phyloP scores from a whole-genome alignment of 2,329 filamentous ascomycete genomes.

The Colletotrichum somersetense region DNA sequence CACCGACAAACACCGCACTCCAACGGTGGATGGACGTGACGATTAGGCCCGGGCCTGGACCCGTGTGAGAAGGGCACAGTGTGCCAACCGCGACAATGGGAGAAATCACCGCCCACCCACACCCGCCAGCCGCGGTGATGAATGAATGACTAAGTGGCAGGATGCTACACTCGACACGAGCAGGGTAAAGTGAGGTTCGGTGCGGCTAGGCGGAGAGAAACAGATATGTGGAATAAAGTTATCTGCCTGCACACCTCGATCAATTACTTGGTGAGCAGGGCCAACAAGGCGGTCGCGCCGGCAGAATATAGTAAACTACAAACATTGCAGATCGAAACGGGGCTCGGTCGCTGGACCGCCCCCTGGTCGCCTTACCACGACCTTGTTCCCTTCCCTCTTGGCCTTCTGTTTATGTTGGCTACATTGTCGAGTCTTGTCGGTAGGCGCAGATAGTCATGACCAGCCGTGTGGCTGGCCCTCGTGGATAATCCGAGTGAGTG shows the following conservation, averaged over 20 bases:
- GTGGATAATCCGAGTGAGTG: not conserved
- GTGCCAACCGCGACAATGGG: not conserved
- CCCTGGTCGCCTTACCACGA: constrained; percentile 10
- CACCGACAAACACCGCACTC: not conserved
- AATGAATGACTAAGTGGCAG: not conserved
- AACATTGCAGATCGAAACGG: constrained; percentile 18
- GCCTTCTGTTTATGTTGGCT: not conserved
- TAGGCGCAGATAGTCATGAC: not conserved
- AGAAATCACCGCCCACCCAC: not conserved
- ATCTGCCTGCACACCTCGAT: constrained; percentile 1
- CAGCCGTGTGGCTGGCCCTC: not conserved
- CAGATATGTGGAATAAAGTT: not conserved
- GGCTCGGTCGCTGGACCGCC: not conserved
- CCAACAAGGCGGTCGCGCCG: not conserved
- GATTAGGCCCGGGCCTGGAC: not conserved
- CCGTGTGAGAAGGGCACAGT: not conserved
- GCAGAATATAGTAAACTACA: not conserved
- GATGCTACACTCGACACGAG: not conserved
- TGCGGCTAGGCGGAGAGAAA: not conserved
- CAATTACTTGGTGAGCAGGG: constrained; percentile 10
- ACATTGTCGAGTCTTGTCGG: not conserved
- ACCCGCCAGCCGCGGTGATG: not conserved
- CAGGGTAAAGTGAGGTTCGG: not conserved
- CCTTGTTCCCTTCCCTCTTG: not conserved
- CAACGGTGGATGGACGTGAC: not conserved